Percentiles rank a stretch among this genome's conserved stretches.
Conservation (phyloP, 768 basidiomycete genomes). For the Udeniomyces megalosporus region DNA sequence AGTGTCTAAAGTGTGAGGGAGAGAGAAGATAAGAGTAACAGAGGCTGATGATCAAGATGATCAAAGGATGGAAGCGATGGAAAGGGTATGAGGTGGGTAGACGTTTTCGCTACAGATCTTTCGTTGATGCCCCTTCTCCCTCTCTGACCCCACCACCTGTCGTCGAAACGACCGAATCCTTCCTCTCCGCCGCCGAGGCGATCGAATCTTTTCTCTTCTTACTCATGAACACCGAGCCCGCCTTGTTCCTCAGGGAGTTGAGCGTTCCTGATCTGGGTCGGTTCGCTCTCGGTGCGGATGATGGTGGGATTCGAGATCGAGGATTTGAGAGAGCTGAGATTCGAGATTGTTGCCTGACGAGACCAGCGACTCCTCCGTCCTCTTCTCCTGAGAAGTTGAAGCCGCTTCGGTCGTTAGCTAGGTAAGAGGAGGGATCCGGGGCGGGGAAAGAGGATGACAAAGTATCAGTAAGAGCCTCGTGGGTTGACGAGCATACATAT, state of each 20-base stretch:
- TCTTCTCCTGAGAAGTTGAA: constrained; percentile 14
- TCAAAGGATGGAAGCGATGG: background rate
- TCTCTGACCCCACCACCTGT: background rate
- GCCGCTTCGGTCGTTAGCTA: background rate
- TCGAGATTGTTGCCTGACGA: background rate
- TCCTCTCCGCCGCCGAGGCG: background rate
- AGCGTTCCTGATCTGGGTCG: constrained; percentile 9
- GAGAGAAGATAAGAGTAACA: background rate
- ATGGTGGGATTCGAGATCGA: background rate
- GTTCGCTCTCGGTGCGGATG: background rate
- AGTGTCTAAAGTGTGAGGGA: background rate
- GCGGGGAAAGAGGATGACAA: background rate
- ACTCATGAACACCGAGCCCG: constrained; percentile 12
- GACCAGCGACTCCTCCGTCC: constrained; percentile 11
- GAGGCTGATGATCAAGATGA: background rate
- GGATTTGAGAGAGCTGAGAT: background rate
- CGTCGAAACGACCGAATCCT: too few relatives aligned
- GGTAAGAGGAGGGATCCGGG: too few relatives aligned
- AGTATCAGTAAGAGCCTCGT: background rate
- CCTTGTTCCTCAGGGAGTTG: constrained; percentile 2
- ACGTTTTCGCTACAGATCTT: too few relatives aligned
- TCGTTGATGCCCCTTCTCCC: too few relatives aligned
- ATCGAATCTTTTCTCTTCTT: background rate
- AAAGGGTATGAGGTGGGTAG: background rate
- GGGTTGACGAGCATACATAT: background rate